Base-by-base conservation (phyloP, 2,329 filamentous ascomycete species). In the Coleophoma crateriformis region DNA sequence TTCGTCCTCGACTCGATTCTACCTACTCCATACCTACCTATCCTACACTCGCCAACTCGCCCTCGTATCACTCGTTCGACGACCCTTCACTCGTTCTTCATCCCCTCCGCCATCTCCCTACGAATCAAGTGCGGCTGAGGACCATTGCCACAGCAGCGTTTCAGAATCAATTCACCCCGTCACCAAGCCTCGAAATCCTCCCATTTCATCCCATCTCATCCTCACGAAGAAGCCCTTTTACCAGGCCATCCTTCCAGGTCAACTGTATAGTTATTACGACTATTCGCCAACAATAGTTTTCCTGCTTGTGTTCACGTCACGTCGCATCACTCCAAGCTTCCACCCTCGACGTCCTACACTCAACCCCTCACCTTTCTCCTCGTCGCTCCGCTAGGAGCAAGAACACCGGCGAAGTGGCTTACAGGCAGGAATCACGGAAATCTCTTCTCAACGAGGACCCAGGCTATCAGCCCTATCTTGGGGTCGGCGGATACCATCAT, bases 371-470 rank as follows among this genome's bases (percentile, higher is more conserved):
- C 35, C 51, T 56, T 56, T 62, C 60, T 10, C 27, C 27, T 27
- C 27, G 27, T 27, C 27, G 27, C 27, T 27, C 60, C 48, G 11
- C 19, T n/a, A 46, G 56, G 61, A 62, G 60, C 57, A 56, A 56
- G 37, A 57, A 64, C 53, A 59, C 61, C 68, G 68, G 68, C 69
- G 67, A 60, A 67, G 67, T 76, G 73, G 72, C 72, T 67, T 68
- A 65, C 58, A 66, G 67, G 62, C 68, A 68, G 58, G 71, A 75
- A 50, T 66, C 69, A 35, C 70, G 72, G 61, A 71, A 70, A 62
- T 74, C 71, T 46, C 68, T 74, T 46, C 64, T 75, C 59, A 64
- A 65, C 56, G 65, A 63, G 54, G 68, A 70, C 53, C 60, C 63
- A 47, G 60, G 58, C 34, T 65, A 66, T 64, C 51, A 66, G 60